Evolutionary conservation across 768 basidiomycete genomes (phyloP).

Genomic region (Amanita inopinata): DNA sequence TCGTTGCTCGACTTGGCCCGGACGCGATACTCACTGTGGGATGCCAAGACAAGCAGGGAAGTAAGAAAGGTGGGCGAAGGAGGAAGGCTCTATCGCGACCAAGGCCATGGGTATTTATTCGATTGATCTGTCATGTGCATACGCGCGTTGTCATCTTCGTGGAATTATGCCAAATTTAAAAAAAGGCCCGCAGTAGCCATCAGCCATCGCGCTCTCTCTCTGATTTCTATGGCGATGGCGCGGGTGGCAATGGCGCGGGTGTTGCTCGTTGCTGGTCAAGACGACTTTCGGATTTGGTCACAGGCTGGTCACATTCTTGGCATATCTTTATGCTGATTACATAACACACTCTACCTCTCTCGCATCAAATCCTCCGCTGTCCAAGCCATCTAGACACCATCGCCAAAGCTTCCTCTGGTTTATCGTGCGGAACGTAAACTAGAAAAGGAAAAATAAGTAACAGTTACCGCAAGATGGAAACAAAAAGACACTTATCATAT

Average conservation of each 20-base stretch:
- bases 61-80: slow-evolving; percentile 19
- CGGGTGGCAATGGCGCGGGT: no score
- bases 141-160: no score
- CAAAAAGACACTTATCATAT: slow-evolving; percentile 39
- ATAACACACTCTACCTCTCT: background rate
- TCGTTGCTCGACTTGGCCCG: no score
- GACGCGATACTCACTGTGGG: slow-evolving; percentile 27
- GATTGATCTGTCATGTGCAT: no score
- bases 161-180: no score
- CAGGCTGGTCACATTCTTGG: no score
- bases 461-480: background rate
- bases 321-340: no score
- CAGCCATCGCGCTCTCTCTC: no score
- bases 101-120: slow-evolving; percentile 27
- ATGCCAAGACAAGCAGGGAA: slow-evolving; percentile 22
- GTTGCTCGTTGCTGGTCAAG: no score
- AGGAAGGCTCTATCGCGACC: slow-evolving; percentile 19
- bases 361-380: slow-evolving; percentile 25
- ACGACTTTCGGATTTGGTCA: no score
- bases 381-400: slow-evolving; percentile 62
- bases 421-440: slow-evolving; percentile 53
- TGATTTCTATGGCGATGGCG: no score
- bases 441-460: slow-evolving; percentile 15
- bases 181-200: no score
- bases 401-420: slow-evolving; percentile 50